These are phyloP conservation scores for Tarenaya hassleriana DNA, from an alignment of 345 rosid species.

Conservation along the genomic window DNA sequence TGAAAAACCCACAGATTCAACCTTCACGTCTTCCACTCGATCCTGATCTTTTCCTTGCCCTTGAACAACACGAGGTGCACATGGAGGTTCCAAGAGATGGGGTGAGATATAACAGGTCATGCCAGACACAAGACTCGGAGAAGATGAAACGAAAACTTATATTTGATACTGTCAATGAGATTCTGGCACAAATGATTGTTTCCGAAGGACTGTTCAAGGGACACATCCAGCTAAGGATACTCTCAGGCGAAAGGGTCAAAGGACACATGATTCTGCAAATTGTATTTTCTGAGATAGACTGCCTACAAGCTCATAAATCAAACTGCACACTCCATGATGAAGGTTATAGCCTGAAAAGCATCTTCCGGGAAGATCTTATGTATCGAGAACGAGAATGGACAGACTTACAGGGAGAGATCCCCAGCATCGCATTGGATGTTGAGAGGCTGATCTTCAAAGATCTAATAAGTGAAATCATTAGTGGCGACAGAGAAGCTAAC, in stretches of 20 bases:
- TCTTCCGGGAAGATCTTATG: conserved; percentile 34
- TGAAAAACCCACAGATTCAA: too few relatives aligned
- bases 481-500: conserved; percentile 17
- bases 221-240: conserved; percentile 21
- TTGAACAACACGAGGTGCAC: conserved; percentile 38
- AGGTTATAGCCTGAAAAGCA: conserved; percentile 29
- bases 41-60: too few relatives aligned
- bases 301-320: conserved; percentile 29
- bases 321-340: conserved; percentile 31
- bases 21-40: too few relatives aligned
- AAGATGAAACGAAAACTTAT: conserved; percentile 40
- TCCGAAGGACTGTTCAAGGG: conserved; percentile 19
- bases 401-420: conserved; percentile 29
- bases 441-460: conserved; percentile 63
- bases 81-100: conserved; percentile 16
- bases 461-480: conserved; percentile 43
- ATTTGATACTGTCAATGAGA: conserved; percentile 50
- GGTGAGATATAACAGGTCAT: conserved; percentile 13
- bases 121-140: conserved; percentile 20
- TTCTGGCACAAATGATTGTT: conserved; percentile 28
- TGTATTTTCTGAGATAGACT: conserved; percentile 44
- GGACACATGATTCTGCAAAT: conserved; percentile 34
- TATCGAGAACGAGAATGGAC: conserved; percentile 36
- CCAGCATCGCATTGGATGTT: conserved; percentile 41
- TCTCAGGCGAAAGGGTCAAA: conserved; percentile 19